These are phyloP conservation scores for Neurospora sp. DNA, from an alignment of 495 filamentous ascomycete species.

Conservation along the genomic window DNA sequence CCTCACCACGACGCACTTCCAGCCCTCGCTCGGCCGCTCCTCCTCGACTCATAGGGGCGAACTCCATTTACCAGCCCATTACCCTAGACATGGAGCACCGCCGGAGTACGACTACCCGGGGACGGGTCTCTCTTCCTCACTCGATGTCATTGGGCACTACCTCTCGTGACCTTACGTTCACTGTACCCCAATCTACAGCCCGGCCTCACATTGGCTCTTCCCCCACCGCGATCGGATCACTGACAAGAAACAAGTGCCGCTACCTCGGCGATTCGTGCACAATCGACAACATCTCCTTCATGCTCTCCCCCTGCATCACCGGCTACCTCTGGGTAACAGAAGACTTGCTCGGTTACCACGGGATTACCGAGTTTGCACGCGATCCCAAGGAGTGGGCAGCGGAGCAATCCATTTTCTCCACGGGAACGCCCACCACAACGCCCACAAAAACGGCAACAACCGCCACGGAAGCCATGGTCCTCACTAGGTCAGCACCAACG, in stretches of 20 bases:
- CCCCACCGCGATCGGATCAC: not conserved
- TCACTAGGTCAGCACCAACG: conserved; percentile 16
- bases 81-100: not conserved
- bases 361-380: conserved; percentile 18
- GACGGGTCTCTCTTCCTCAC: not conserved
- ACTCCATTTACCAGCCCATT: conserved; percentile 11
- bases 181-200: not conserved
- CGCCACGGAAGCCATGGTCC: conserved; percentile 13
- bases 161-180: not conserved
- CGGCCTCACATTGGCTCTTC: not conserved
- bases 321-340: conserved; percentile 31
- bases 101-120: not conserved
- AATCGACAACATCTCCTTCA: conserved; percentile 27
- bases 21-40: not conserved
- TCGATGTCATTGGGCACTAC: conserved; percentile 12
- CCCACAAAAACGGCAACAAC: not conserved
- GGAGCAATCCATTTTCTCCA: not conserved
- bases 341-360: conserved; percentile 33
- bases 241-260: not conserved
- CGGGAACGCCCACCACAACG: not conserved
- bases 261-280: conserved; percentile 15
- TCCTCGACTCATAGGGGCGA: not conserved
- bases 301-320: conserved; percentile 38
- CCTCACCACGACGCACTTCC: conserved; percentile 8
- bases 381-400: conserved; percentile 24